Conservation (phyloP, 192 early-diverging fungal genomes). For the Mortierella alpina region DNA sequence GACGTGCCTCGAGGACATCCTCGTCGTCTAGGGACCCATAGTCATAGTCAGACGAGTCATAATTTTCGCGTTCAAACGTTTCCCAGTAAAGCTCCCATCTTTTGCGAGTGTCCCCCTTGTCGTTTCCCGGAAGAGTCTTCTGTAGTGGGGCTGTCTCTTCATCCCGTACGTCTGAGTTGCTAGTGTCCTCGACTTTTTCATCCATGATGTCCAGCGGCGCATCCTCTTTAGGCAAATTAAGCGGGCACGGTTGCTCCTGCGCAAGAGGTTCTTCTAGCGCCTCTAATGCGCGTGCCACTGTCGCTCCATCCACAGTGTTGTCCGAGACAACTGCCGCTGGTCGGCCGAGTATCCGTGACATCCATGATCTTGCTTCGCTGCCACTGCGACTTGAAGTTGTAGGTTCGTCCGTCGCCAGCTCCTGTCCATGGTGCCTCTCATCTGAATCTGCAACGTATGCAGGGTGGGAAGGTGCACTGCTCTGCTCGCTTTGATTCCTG, state of each 20-base stretch:
- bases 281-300: too few species aligned
- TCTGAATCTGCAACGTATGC: too few species aligned
- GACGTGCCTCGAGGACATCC: background rate
- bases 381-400: too few species aligned
- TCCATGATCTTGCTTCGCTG: too few species aligned
- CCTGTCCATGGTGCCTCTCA: background rate
- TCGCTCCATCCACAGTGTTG: too few species aligned
- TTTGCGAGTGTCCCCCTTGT: background rate
- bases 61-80: slow-evolving; percentile 28
- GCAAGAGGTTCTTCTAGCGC: too few species aligned
- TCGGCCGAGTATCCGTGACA: too few species aligned
- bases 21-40: slow-evolving; percentile 28
- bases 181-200: background rate
- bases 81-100: slow-evolving; percentile 12
- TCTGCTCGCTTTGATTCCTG: background rate
- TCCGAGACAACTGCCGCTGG: too few species aligned
- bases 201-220: too few species aligned
- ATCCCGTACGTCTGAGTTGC: too few species aligned
- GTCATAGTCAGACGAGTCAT: slow-evolving; percentile 38
- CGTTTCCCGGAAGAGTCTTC: background rate
- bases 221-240: too few species aligned
- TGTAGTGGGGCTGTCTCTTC: background rate
- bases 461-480: background rate
- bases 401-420: background rate
- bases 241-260: too few species aligned